Base-by-base conservation (phyloP, 768 basidiomycete species). In the Trametes villosa region DNA sequence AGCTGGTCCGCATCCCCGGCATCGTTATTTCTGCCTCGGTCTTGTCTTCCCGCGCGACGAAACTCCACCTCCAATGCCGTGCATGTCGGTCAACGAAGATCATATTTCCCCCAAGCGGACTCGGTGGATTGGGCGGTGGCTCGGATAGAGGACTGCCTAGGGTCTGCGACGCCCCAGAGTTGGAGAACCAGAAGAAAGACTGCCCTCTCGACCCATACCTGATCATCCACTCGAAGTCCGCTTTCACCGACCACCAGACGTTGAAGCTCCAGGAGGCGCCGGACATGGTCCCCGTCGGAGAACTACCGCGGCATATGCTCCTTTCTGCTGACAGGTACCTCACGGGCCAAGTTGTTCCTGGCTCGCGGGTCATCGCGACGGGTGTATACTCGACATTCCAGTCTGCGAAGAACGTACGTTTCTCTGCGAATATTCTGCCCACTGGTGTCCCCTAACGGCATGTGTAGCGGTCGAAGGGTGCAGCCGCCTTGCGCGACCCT, bases 201-300 rank as follows among this genome's bases (percentile, higher is more conserved):
- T 99, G 97, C 70, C 95, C 95, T 0, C 74, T 98, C 54, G 97
- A 98, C 71, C 97, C 97, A 1, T 99, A 96, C 76, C 81, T 94
- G 53, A 96, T 99, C 70, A 80, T 98, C 17, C 97, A 99, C 74
- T 89, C 94, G 36, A 92, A 94, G 75, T 98, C 94, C 31, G 81
- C 85, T 7, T 99, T 98, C 70, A 89, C 95, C 9, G 97, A 99
- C 71, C 95, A 97, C 67, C 97, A 99, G 75, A 91, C 86, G 12
- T 82, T 99, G 67, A 99, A 99, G 73, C 83, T 99, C 13, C 97
- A 99, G 75, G 97, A 99, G 75, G 96, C 96, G 18, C 97, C 97
- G 0, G 97, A 99, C 73, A 97, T 98, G 94, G 97, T 99, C 1
- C 97, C 97, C 0, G 96, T 98, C 26, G 97, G 97, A 81, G 97